phyloP scores from a whole-genome alignment of 805 yeast genomes.

The Ogataea polymorpha region DNA sequence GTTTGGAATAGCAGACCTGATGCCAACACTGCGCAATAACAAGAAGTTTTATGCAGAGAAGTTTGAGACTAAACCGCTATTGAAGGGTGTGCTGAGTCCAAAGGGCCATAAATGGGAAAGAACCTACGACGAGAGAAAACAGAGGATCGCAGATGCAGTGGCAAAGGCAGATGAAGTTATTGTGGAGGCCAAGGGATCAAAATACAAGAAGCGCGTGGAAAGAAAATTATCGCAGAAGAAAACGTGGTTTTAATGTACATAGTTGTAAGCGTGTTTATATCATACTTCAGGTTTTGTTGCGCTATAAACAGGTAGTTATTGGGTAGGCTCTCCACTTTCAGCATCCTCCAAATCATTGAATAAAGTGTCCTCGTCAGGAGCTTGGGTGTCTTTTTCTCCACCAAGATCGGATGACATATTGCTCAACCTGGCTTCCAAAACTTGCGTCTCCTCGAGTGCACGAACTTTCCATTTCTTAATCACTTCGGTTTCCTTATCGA shows the following conservation, averaged over 20 bases:
- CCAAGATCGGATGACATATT: constrained; percentile 26
- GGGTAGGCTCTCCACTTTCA: not conserved
- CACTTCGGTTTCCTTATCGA: constrained; percentile 65
- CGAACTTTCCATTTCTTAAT: constrained; percentile 71
- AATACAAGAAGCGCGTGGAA: constrained; percentile 42
- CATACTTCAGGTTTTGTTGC: not conserved
- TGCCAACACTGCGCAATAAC: constrained; percentile 61
- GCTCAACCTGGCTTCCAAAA: constrained; percentile 44
- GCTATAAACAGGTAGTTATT: constrained; percentile 11
- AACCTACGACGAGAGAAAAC: constrained; percentile 54
- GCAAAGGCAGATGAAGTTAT: constrained; percentile 65
- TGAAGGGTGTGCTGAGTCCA: constrained; percentile 74
- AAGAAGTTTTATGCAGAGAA: constrained; percentile 79
- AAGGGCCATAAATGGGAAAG: constrained; percentile 83
- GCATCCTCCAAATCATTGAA: constrained; percentile 15
- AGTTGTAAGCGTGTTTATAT: not conserved
- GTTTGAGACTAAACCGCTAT: constrained; percentile 61
- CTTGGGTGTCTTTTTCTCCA: constrained; percentile 19
- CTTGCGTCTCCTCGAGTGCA: constrained; percentile 63
- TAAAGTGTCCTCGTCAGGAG: constrained; percentile 24
- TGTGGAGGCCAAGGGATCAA: constrained; percentile 58
- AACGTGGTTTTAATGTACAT: constrained; percentile 35
- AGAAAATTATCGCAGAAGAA: constrained; percentile 36
- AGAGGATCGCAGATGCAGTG: constrained; percentile 63
- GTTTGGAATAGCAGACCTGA: constrained; percentile 73